A percentile compares a stretch with the other conserved stretches of the same genome.
phyloP scores from a whole-genome alignment of 768 basidiomycete species.

The Chlorophyllum brunneum region DNA sequence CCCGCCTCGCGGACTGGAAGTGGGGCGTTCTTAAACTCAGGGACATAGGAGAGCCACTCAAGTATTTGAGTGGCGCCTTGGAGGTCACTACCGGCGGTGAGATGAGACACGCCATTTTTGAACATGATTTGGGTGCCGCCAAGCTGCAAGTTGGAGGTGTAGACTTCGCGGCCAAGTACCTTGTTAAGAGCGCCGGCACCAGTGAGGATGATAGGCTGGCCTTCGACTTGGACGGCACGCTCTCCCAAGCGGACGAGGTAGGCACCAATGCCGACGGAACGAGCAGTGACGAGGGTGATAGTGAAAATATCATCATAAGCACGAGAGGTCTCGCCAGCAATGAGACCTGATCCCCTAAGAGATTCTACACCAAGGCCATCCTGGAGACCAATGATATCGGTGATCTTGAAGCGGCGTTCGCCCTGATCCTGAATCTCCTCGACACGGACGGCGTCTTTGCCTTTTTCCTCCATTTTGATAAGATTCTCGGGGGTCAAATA shows the following conservation, averaged over 20 bases:
- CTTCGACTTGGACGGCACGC: constrained; percentile 97
- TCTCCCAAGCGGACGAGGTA: constrained; percentile 98
- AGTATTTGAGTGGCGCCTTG: constrained; percentile 94
- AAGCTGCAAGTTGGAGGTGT: constrained; percentile 96
- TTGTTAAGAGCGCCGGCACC: constrained; percentile 97
- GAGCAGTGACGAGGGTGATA: constrained; percentile 96
- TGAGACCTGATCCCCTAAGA: constrained; percentile 93
- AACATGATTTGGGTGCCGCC: constrained; percentile 99
- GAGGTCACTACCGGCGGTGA: constrained; percentile 91
- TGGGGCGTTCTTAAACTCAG: constrained; percentile 73
- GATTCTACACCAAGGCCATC: constrained; percentile 97
- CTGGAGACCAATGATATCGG: constrained; percentile 94
- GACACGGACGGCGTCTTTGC: constrained; percentile 70
- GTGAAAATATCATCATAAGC: constrained; percentile 99
- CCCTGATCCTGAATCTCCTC: constrained; percentile 82
- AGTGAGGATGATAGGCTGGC: constrained; percentile 98
- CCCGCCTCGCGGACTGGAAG: constrained; percentile 73
- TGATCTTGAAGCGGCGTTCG: constrained; percentile 90
- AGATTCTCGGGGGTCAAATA: constrained; percentile 93
- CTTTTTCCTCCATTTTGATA: constrained; percentile 87
- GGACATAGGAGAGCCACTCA: constrained; percentile 93
- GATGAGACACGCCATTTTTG: constrained; percentile 98
- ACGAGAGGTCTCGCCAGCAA: constrained; percentile 96
- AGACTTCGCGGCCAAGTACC: constrained; percentile 97
- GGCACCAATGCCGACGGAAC: constrained; percentile 98